Conservation (phyloP, 495 filamentous ascomycete species). For the Hypoxylon perforatum region DNA sequence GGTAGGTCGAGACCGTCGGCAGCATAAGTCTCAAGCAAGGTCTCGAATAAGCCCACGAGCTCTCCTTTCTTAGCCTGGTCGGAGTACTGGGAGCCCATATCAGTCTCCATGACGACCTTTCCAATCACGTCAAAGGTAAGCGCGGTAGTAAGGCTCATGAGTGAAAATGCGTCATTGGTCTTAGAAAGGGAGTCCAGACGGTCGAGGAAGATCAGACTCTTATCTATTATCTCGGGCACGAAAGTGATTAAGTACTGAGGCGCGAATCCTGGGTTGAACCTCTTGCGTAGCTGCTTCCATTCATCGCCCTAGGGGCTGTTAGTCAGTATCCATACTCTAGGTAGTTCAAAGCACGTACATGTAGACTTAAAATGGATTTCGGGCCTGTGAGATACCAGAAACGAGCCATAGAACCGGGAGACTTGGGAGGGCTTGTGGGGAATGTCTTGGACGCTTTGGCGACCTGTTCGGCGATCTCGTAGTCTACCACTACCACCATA, state of each 20-base stretch:
- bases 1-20: too few species aligned
- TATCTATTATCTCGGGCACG: conserved; percentile 45
- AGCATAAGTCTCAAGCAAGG: too few species aligned
- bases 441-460: conserved; percentile 42
- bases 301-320: conserved; percentile 17
- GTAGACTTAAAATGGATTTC: conserved; percentile 40
- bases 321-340: neutral
- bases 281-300: conserved; percentile 48
- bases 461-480: conserved; percentile 51
- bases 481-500: conserved; percentile 48
- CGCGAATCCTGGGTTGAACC: conserved; percentile 48
- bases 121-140: conserved; percentile 47
- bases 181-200: conserved; percentile 22
- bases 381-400: conserved; percentile 41
- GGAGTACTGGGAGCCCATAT: too few species aligned
- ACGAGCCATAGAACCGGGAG: conserved; percentile 26
- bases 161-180: conserved; percentile 31
- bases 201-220: conserved; percentile 29
- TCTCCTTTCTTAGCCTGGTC: too few species aligned
- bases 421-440: conserved; percentile 48
- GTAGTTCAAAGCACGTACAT: conserved; percentile 5
- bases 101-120: too few species aligned
- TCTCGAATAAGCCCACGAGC: too few species aligned
- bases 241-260: conserved; percentile 43
- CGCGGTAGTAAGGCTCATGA: neutral